Percentiles rank a stretch among this genome's conserved stretches.
Conservation (phyloP, 2,329 filamentous ascomycete species). For the Aspergillus glaucus region DNA sequence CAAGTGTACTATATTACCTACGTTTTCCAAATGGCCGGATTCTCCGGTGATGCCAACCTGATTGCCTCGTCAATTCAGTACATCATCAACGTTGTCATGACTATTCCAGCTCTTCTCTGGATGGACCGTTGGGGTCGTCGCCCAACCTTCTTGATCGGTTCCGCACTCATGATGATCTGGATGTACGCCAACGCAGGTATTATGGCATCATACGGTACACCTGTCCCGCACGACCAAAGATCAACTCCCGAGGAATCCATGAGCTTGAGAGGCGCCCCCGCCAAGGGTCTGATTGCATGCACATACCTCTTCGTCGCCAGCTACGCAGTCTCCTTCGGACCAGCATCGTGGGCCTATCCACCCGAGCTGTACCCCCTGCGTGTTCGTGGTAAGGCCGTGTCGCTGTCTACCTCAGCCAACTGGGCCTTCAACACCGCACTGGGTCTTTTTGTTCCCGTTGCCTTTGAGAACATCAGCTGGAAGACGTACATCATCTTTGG, state of each 20-base stretch:
- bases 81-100: constrained; percentile 75
- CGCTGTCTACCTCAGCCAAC: constrained; percentile 52
- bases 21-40: constrained; percentile 65
- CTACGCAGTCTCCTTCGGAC: constrained; percentile 59
- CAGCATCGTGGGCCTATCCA: constrained; percentile 52
- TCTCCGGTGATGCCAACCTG: constrained; percentile 54
- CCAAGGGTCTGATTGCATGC: constrained; percentile 61
- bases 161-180: constrained; percentile 53
- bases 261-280: constrained; percentile 39
- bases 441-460: constrained; percentile 45
- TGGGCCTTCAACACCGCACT: constrained; percentile 51
- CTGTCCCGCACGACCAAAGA: constrained; percentile 31
- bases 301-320: constrained; percentile 58
- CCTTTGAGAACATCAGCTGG: constrained; percentile 47
- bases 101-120: constrained; percentile 66
- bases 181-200: constrained; percentile 41
- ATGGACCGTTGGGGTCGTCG: constrained; percentile 73
- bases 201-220: constrained; percentile 30
- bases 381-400: constrained; percentile 56
- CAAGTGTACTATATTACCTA: constrained; percentile 61
- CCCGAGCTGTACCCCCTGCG: constrained; percentile 47
- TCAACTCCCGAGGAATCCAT: constrained; percentile 32
- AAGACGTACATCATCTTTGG: constrained; percentile 66
- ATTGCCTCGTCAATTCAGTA: constrained; percentile 66
- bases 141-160: constrained; percentile 58